These are phyloP conservation scores for Tricholoma bakamatsutake DNA, from an alignment of 768 basidiomycete species.

Conservation along the genomic window DNA sequence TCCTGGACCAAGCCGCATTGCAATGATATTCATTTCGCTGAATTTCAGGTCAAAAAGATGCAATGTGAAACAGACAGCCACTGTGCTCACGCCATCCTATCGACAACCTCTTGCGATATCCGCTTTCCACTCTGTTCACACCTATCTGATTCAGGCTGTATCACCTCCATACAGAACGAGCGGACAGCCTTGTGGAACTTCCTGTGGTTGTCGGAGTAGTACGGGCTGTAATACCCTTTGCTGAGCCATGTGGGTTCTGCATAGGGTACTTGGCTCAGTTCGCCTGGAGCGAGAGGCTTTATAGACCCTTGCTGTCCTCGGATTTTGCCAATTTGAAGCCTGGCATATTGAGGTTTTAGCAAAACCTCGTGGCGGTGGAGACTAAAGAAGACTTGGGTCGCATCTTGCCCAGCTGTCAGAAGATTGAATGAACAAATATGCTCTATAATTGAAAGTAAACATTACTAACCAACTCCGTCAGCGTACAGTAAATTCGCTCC, in stretches of 20 bases:
- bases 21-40: constrained; percentile 73
- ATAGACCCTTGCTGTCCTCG: constrained; percentile 52
- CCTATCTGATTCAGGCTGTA: constrained; percentile 65
- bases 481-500: constrained; percentile 71
- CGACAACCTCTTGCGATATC: constrained; percentile 78
- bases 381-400: constrained; percentile 78
- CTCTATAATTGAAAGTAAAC: constrained; percentile 12
- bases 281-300: constrained; percentile 49
- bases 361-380: constrained; percentile 83
- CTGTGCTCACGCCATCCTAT: constrained; percentile 63
- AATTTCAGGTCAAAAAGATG: background rate
- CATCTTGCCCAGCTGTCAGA: constrained; percentile 60
- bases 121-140: constrained; percentile 87
- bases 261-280: constrained; percentile 74
- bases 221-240: constrained; percentile 64
- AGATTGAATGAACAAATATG: background rate
- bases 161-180: constrained; percentile 68
- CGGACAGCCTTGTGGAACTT: constrained; percentile 73
- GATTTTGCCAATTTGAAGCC: constrained; percentile 62
- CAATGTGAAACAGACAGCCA: background rate
- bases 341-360: constrained; percentile 62
- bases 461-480: constrained; percentile 50
- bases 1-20: constrained; percentile 89
- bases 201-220: constrained; percentile 70
- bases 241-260: constrained; percentile 82